Conservation (phyloP, 2,329 filamentous ascomycete genomes). For the Seiridium unicorne region DNA sequence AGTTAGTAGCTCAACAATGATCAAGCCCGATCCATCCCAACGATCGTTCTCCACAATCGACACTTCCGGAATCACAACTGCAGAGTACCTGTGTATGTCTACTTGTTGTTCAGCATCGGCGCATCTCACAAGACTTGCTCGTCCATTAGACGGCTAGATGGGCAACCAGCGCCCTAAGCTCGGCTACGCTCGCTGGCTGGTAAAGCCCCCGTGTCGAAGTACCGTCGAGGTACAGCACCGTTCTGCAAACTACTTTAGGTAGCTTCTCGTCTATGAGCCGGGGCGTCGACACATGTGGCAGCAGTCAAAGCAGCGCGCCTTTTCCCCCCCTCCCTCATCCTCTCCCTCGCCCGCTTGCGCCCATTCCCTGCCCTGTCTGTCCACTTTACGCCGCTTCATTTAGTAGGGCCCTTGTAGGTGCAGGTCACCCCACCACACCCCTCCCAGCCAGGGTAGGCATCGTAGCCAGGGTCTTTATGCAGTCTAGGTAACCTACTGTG, state of each 20-base stretch:
- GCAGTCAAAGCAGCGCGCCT: neutral
- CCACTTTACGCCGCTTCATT: slow-evolving; percentile 10
- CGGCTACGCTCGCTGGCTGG: neutral
- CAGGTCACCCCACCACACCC: slow-evolving; percentile 9
- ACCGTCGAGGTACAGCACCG: slow-evolving; percentile 6
- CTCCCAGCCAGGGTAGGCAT: slow-evolving; percentile 2
- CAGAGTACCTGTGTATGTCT: neutral
- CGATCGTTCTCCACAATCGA: too few species aligned
- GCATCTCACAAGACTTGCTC: neutral
- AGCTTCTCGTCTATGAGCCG: slow-evolving; percentile 6
- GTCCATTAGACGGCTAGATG: neutral
- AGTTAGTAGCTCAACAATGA: too few species aligned
- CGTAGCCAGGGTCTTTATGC: neutral
- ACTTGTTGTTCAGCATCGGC: neutral
- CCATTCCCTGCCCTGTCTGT: slow-evolving; percentile 1
- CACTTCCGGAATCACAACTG: too few species aligned
- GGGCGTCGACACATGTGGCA: slow-evolving; percentile 7
- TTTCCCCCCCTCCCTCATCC: neutral
- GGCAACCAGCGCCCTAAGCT: neutral
- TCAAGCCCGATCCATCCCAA: too few species aligned
- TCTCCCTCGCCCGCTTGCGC: neutral
- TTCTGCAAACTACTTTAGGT: neutral
- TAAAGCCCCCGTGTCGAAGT: neutral
- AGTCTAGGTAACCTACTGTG: neutral
- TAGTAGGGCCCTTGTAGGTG: slow-evolving; percentile 3